Base-by-base conservation (phyloP, 2,329 filamentous ascomycete genomes). In the Botrytis deweyae region DNA sequence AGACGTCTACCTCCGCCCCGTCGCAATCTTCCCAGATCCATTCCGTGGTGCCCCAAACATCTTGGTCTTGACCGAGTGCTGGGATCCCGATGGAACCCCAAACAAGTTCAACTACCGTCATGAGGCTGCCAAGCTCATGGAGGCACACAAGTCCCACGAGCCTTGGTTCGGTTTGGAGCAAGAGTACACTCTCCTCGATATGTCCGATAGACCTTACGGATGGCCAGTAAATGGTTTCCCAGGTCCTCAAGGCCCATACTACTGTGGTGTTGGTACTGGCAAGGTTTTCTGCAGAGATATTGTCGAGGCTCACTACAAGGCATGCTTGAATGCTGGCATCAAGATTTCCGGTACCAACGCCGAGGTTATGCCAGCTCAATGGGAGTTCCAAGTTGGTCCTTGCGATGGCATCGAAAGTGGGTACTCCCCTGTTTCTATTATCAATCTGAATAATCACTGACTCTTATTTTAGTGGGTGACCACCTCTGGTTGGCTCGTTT, bases 71-170 rank as follows among this genome's bases (percentile, higher is more conserved):
- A 90, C 91, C 82, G 95, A 98, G 88, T 97, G 93, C 85, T 98
- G 94, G 92, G 94, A 95, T 83, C 87, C 93, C 78, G 95, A 98
- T 85, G 95, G 94, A 82, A 94, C 91, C 76, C 96, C 96, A 85
- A 99, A 98, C 91, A 95, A 97, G 85, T 98, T 90, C 92, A 99
- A 99, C 92, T 93, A 92, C 91, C 93, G 96, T 79, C 92, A 98
- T 83, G 95, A 98, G 82, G 92, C 91, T 81, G 90, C 90, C 82
- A 92, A 96, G 84, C 88, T 98, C 80, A 97, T 98, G 93, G 90
- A 96, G 84, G 88, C 91, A 76, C 91, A 98, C 84, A 91, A 91
- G 83, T 87, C 90, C 74, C 91, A 95, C 81, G 88, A 92, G 83
- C 95, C 96, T 82, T 98, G 95, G 96, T 99, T 98, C 85, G 96